Percentiles rank a stretch among this genome's conserved stretches.
Conservation (phyloP, 1,139 yeast species). For the Yamadazyma spencermartinsiae region DNA sequence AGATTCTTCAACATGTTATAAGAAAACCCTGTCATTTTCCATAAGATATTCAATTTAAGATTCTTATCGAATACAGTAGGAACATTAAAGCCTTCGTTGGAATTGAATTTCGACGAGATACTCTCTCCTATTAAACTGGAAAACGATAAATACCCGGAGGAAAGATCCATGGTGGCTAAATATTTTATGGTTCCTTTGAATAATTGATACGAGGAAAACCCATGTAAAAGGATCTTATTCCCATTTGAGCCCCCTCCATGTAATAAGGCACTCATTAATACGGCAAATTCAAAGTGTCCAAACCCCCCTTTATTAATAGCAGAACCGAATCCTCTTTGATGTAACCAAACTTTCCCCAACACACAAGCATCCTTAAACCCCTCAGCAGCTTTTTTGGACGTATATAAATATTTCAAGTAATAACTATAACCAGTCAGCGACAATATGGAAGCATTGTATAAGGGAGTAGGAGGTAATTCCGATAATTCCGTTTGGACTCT, state of each 20-base stretch:
- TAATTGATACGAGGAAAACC: constrained; percentile 88
- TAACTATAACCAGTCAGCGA: constrained; percentile 68
- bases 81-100: constrained; percentile 60
- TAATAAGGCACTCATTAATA: constrained; percentile 75
- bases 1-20: constrained; percentile 61
- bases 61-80: constrained; percentile 80
- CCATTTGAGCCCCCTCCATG: constrained; percentile 84
- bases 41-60: constrained; percentile 71
- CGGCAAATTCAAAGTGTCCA: constrained; percentile 88
- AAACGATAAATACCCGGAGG: constrained; percentile 66
- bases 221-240: constrained; percentile 73
- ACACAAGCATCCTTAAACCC: constrained; percentile 88
- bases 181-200: constrained; percentile 86
- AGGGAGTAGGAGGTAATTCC: constrained; percentile 74
- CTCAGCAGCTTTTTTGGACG: constrained; percentile 72
- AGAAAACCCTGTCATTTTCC: constrained; percentile 76
- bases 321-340: constrained; percentile 79
- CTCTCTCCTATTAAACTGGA: constrained; percentile 56
- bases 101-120: constrained; percentile 47
- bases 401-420: constrained; percentile 73
- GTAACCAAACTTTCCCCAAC: constrained; percentile 85
- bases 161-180: constrained; percentile 74
- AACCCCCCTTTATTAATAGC: constrained; percentile 71
- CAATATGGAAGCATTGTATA: constrained; percentile 78
- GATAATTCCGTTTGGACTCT: constrained; percentile 57